These are phyloP conservation scores for Mrakia frigida DNA, from an alignment of 768 basidiomycete genomes.

Conservation along the genomic window DNA sequence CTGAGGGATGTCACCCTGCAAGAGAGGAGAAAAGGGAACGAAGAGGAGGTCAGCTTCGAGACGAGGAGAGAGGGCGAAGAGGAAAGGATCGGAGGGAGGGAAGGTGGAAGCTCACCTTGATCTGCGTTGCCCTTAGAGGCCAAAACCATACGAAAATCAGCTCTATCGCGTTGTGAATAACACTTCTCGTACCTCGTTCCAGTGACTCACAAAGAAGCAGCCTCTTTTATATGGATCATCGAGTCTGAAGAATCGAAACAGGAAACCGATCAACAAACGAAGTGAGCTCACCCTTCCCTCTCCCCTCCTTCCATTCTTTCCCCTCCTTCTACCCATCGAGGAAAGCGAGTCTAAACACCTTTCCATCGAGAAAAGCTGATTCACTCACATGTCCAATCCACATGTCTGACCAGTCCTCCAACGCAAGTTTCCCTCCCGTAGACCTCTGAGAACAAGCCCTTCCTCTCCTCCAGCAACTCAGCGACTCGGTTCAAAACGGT, in stretches of 20 bases:
- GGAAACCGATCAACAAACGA: not conserved
- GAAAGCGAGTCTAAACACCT: no score
- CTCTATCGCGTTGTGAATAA: not conserved
- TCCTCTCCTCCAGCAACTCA: constrained; percentile 18
- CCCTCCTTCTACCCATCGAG: not conserved
- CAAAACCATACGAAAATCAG: not conserved
- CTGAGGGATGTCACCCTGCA: constrained; percentile 18
- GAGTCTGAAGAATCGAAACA: not conserved
- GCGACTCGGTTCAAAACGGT: constrained; percentile 12
- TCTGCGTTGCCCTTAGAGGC: constrained; percentile 6
- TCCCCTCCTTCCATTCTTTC: no score
- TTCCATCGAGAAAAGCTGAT: not conserved
- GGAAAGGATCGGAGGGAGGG: no score
- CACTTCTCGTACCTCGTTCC: not conserved
- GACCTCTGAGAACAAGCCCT: constrained; percentile 1
- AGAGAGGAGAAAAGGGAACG: not conserved
- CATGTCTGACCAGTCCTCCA: not conserved
- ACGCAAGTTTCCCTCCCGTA: constrained; percentile 23
- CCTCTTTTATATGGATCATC: constrained; percentile 1
- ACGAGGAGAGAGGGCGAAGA: no score
- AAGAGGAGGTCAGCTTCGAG: not conserved
- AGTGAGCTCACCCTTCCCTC: not conserved
- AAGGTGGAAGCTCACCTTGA: constrained; percentile 2
- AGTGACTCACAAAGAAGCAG: constrained; percentile 8
- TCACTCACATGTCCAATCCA: not conserved